Base-by-base conservation (phyloP, 2,329 filamentous ascomycete species). In the Penicillium sp. region DNA sequence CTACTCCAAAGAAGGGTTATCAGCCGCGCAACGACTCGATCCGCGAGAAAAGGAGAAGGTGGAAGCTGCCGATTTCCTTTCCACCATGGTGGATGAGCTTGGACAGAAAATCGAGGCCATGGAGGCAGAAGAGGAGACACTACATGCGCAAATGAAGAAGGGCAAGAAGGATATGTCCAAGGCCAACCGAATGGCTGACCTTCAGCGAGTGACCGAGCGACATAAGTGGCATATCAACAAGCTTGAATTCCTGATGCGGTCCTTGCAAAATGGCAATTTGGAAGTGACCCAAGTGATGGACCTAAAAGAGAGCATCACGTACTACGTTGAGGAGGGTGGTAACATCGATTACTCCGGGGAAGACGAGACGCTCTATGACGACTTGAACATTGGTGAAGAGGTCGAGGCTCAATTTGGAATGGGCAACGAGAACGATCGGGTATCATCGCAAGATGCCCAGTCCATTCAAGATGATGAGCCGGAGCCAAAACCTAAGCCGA, bases 141-240 rank as follows among this genome's bases (percentile, higher is more conserved):
- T 99, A 80, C 90, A 95, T 71, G 90, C 89, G 25, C 92, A 89
- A 25, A 87, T 96, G 81, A 98, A 97, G 81, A 97, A 96, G 80
- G 91, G 92, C 70, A 98, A 97, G 81, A 91, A 89, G 75, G 91
- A 96, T 67, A 83, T 81, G 45, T 82, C 85, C 63, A 97, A 96
- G 77, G 88, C 90, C 3, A 93, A 96, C 63, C 88, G 93, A 58
- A 88, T 98, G 80, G 86, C 91, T 53, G 90, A 95, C 72, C 89
- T 99, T 64, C 90, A 96, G 69, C 82, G 85, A 59, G 82, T 88
- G 68, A 92, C 93, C 66, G 95, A 99, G 74, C 87, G 90, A 67
- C 93, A 98, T 81, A 97, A 96, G 77, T 98, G 92, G 90, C 95
- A 99, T 73, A 90, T 96, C 72, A 86, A 87, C 63, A 96, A 96